These are phyloP conservation scores for Corymbia citriodora DNA, from an alignment of 441 rosid genomes.

Conservation along the genomic window DNA sequence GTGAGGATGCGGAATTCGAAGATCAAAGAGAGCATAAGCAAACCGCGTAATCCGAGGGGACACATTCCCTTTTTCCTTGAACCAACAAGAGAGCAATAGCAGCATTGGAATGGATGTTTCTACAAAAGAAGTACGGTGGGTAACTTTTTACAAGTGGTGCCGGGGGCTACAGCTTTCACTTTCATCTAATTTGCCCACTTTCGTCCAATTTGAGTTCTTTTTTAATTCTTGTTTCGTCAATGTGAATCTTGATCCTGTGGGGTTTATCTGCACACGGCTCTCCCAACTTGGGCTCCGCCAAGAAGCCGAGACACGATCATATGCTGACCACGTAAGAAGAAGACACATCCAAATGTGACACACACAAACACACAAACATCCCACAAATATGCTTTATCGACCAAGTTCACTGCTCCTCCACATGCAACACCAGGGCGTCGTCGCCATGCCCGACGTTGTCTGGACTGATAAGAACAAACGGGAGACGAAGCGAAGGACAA, in stretches of 20 bases:
- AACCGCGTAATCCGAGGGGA: not conserved
- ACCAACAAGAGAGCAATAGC: not conserved
- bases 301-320: conserved; percentile 5
- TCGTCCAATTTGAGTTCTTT: not conserved
- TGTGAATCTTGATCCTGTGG: conserved; percentile 17
- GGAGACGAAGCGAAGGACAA: not conserved
- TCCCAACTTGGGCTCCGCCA: conserved; percentile 1
- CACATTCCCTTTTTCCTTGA: not conserved
- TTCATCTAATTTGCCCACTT: not conserved
- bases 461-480: not conserved
- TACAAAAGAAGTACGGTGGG: not conserved
- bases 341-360: not conserved
- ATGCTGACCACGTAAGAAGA: not conserved
- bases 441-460: not conserved
- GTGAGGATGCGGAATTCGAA: not conserved
- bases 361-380: not conserved
- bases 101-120: not conserved
- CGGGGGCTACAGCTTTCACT: not conserved
- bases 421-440: conserved; percentile 14
- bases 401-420: conserved; percentile 20
- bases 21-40: not conserved
- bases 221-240: not conserved
- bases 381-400: not conserved
- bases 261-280: not conserved
- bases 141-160: conserved; percentile 4